A percentile compares a stretch with the other conserved stretches of the same genome.
phyloP scores from a whole-genome alignment of 164 flowering plant species.

The Stephania japonica region DNA sequence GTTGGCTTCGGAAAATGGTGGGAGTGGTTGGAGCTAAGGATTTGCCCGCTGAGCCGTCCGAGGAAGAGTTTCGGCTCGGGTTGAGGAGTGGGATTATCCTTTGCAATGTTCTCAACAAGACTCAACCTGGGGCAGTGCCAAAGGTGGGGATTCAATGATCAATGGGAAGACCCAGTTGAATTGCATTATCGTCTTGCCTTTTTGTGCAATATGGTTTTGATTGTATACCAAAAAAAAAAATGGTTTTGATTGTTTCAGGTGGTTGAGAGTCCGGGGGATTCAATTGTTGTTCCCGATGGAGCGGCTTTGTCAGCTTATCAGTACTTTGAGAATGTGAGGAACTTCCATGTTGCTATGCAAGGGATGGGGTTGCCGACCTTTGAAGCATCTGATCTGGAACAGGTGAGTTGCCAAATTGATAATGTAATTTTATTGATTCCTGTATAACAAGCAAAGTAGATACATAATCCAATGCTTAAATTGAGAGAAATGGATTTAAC shows the following conservation, averaged over 20 bases:
- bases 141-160: conserved; percentile 39
- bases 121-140: conserved; percentile 80
- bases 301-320: conserved; percentile 93
- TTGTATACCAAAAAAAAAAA: no score
- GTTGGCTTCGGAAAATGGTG: conserved; percentile 73
- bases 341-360: conserved; percentile 77
- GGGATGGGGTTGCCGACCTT: conserved; percentile 86
- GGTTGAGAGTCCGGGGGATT: conserved; percentile 78
- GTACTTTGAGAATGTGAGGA: conserved; percentile 95
- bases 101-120: conserved; percentile 71
- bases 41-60: conserved; percentile 86
- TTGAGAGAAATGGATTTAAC: background rate
- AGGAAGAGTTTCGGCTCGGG: conserved; percentile 76
- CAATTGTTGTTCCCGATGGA: conserved; percentile 76
- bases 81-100: conserved; percentile 82
- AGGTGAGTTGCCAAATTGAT: conserved; percentile 37
- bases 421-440: background rate
- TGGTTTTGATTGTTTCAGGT: conserved; percentile 54
- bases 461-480: no score
- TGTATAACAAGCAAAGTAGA: background rate
- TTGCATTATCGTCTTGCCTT: background rate
- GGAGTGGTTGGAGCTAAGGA: conserved; percentile 81
- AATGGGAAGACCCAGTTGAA: background rate
- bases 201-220: background rate
- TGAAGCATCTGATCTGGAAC: conserved; percentile 96